Evolutionary conservation across 306 rosid genomes (phyloP), one percentile per base, ranked within the genome.

Genomic region (Gastrolobium villosum): DNA sequence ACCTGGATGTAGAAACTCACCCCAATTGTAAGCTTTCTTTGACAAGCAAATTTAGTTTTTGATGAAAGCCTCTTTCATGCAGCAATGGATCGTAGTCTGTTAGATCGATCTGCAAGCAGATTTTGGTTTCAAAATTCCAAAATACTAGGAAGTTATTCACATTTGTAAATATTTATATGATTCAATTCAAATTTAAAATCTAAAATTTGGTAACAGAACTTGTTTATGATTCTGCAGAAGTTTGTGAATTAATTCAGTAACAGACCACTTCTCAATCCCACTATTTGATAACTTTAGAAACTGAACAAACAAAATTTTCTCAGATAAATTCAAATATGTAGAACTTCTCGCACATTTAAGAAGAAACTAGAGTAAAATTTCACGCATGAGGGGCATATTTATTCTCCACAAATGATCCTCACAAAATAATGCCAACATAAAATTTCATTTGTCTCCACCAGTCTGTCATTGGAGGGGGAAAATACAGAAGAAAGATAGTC

Each of bases 1-100:
- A 68, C 55, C 55, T 76, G 81, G 60, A 82, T 53, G 79, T 13
- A 76, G 80, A 82, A 77, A 70, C 84, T 78, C 72, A 83, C 95
- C 93, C 82, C 41, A 85, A 77, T 72, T 71, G 88, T 54, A 88
- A 75, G 84, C 93, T 90, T 65, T 92, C 92, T 84, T 86, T 79
- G 66, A 92, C 90, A 20, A 92, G 89, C 81, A 74, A 56, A 71
- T 88, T 92, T 59, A 92, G 80, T 54, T 87, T 88, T 86, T 79
- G 87, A 88, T 90, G 97, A 83, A 92, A 83, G 43, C 95, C 97
- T 85, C 93, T 85, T 77, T 88, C 93, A 77, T 88, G 97, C 77
- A 87, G 82, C 92, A 88, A 6, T 1, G 97, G 97, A 59, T 90
- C 89, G 72, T 90, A 92, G 77, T 81, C 87, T 60, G 81, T 66